These are phyloP conservation scores for Orbilia ellipsospora DNA, from an alignment of 2,329 filamentous ascomycete genomes.

Conservation along the genomic window DNA sequence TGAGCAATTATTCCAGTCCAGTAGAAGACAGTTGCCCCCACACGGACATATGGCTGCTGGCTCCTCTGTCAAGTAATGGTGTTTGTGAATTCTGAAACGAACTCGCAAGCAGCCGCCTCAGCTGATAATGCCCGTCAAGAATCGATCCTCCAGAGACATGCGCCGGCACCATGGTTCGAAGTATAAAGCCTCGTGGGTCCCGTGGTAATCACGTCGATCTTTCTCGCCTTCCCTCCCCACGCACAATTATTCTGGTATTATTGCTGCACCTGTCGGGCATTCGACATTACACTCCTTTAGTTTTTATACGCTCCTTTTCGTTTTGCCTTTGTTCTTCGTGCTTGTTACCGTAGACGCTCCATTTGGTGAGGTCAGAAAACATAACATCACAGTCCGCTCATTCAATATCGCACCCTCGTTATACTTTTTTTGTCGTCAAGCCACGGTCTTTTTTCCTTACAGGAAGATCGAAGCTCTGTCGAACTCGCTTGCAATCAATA, in stretches of 20 bases:
- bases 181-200: conserved; percentile 41
- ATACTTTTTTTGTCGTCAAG: not conserved
- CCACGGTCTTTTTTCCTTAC: not conserved
- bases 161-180: conserved; percentile 33
- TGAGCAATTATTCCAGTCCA: conserved; percentile 7
- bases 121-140: not conserved
- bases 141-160: not conserved
- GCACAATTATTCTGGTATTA: conserved; percentile 31
- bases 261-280: conserved; percentile 38
- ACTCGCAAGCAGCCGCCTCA: conserved; percentile 33
- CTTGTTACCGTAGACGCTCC: conserved; percentile 33
- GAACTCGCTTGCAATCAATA: conserved; percentile 4
- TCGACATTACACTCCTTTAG: conserved; percentile 52
- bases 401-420: not conserved
- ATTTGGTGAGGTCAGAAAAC: conserved; percentile 31
- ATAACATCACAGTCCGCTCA: conserved; percentile 26
- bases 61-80: conserved; percentile 15
- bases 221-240: conserved; percentile 4
- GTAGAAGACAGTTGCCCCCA: conserved; percentile 39
- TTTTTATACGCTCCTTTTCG: not conserved
- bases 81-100: conserved; percentile 37
- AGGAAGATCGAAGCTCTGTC: conserved; percentile 1
- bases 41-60: conserved; percentile 1
- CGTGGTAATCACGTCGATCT: conserved; percentile 44
- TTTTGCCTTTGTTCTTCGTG: conserved; percentile 4